Base-by-base conservation (phyloP, 2,329 filamentous ascomycete species). In the Aspergillus hortae region DNA sequence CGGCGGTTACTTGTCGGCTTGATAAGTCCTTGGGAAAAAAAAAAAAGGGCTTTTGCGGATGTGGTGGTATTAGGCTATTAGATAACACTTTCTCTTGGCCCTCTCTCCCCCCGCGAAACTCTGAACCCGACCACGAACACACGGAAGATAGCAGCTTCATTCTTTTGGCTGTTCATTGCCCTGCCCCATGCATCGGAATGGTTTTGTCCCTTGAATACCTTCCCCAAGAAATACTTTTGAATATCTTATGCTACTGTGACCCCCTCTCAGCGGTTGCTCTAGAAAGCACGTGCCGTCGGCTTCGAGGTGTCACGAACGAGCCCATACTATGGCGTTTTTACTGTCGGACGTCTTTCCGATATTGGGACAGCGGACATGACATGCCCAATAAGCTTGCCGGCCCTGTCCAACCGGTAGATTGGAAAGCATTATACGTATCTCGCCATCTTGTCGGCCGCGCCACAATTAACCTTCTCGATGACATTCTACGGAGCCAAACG, bases 151-250 rank as follows among this genome's bases (percentile, higher is more conserved):
- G 40, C 40, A 42, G 40, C 40, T 42, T 42, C 35, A 21, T 27
- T 51, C 11, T 41, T 21, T 46, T 30, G 40, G 38, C 33, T 30
- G 27, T 41, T 44, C 15, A 32, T 44, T 33, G 40, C 33, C 42
- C 7, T 41, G 44, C 19, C 50, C 48, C 42, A 51, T 56, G 46
- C 40, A 59, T 50, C 64, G 64, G 63, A 54, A 70, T 71, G 67
- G 59, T 66, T 59, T 52, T 57, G 47, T 69, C 65, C 59, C 62
- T 73, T 25, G 57, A 58, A 48, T 46, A 57, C 49, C 77, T 94
- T 33, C 92, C 92, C 38, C 88, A 92, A 70, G 94, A 99, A 75
- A 82, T 97, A 56, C 79, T 97, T 62, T 84, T 90, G 66, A 81
- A 86, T 48, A 88, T 97, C 59, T 79, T 96, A 59, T 78, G 80